Evolutionary conservation across 805 yeast species (phyloP).

Genomic region (Kurtzmaniella cleridarum): DNA sequence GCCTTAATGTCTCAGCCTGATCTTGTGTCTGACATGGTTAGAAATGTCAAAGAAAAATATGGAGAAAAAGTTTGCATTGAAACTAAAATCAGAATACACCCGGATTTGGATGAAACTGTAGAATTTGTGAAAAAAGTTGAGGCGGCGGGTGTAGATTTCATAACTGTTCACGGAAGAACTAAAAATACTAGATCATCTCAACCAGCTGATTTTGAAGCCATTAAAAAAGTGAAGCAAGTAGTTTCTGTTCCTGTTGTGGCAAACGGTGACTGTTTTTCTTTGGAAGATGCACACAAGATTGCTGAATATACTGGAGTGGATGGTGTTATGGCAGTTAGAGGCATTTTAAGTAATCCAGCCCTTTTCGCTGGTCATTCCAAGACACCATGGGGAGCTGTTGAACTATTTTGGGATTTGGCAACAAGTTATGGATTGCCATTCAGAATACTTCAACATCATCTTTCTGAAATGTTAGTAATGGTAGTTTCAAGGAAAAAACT

Average conservation of each 20-base stretch:
- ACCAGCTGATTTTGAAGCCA: slow-evolving; percentile 82
- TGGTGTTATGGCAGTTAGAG: slow-evolving; percentile 96
- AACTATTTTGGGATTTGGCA: slow-evolving; percentile 72
- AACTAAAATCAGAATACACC: slow-evolving; percentile 87
- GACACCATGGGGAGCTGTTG: slow-evolving; percentile 92
- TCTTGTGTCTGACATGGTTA: slow-evolving; percentile 76
- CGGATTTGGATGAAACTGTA: slow-evolving; percentile 66
- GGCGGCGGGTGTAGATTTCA: slow-evolving; percentile 85
- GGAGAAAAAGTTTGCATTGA: slow-evolving; percentile 74
- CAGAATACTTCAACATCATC: slow-evolving; percentile 79
- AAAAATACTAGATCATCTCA: slow-evolving; percentile 77
- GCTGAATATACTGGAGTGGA: slow-evolving; percentile 67
- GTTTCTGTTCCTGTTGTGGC: slow-evolving; percentile 81
- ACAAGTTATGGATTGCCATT: slow-evolving; percentile 81
- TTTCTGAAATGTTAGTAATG: slow-evolving; percentile 79
- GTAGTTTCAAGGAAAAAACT: slow-evolving; percentile 23
- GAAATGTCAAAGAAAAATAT: slow-evolving; percentile 70
- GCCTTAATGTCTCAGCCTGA: slow-evolving; percentile 85
- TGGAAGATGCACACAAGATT: slow-evolving; percentile 61
- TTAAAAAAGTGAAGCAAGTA: slow-evolving; percentile 54
- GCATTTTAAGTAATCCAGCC: slow-evolving; percentile 81
- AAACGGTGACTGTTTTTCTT: slow-evolving; percentile 86
- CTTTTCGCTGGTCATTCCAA: slow-evolving; percentile 66
- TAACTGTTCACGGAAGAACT: slow-evolving; percentile 92
- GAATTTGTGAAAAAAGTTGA: slow-evolving; percentile 70